Conservation (phyloP, 2,329 filamentous ascomycete genomes). For the Ophiostoma piceae region DNA sequence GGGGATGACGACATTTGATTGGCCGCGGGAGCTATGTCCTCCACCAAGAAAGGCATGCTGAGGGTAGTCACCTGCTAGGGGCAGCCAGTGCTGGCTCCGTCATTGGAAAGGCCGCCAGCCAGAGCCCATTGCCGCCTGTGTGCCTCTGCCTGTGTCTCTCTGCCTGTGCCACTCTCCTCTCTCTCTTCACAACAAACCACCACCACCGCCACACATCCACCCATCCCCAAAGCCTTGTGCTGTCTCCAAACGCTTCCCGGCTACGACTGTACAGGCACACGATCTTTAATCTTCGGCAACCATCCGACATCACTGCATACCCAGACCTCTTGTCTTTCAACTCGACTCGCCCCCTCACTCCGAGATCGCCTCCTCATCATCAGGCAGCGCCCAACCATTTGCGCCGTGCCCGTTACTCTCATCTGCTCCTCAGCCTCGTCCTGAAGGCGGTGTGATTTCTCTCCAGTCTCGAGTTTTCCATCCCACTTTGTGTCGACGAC, state of each 20-base stretch:
- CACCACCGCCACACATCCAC: conserved; percentile 2
- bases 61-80: conserved; percentile 19
- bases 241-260: not conserved
- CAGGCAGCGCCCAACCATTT: not conserved
- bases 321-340: not conserved
- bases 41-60: not conserved
- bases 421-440: conserved; percentile 6
- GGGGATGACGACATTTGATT: conserved; percentile 3
- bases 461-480: not conserved
- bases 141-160: not conserved
- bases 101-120: not conserved
- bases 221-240: conserved; percentile 7
- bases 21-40: not conserved
- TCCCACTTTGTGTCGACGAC: not conserved
- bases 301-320: not conserved
- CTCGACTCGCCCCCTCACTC: not conserved
- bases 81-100: not conserved
- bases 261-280: not conserved
- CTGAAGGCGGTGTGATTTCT: conserved; percentile 6
- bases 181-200: conserved; percentile 7
- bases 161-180: not conserved
- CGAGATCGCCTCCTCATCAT: not conserved
- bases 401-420: not conserved
- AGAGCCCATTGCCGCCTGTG: not conserved
- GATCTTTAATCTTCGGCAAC: not conserved